Base-by-base conservation (phyloP, 2,329 filamentous ascomycete species). In the Stenocarpella maydis region DNA sequence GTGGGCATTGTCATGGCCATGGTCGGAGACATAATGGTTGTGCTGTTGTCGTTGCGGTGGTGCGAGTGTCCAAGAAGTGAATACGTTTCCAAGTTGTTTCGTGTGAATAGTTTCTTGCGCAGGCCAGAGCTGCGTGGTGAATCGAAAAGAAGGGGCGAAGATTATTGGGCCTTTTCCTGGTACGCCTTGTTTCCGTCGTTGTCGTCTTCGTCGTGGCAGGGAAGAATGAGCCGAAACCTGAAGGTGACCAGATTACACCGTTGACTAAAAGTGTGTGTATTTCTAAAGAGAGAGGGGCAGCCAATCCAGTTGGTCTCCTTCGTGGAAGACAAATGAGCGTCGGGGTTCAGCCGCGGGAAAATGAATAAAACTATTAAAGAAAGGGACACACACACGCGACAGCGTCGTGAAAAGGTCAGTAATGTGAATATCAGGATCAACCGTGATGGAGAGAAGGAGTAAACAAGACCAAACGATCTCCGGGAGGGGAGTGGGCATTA, bases 261-360 rank as follows among this genome's bases (percentile, higher is more conserved):
- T 76, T 73, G 73, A 78, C 72, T 72, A 72, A 76, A 76, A 71
- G 69, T 76, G 76, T 73, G 71, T 74, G 74, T 78, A 74, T 76
- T 72, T 76, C 72, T 68, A 71, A 84, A 87, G 87, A 80, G 83
- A 80, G 78, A 84, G 86, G 84, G 85, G 85, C 86, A 86, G 81
- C 85, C 85, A 85, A 86, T 81, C 84, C 84, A 85, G 84, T 86
- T 86, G 84, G 83, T 75, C 77, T 69, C 67, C 52, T 71, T 65
- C 79, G 77, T 66, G 55, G 41, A 78, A 74, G 74, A 80, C 76
- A 75, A 81, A 82, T 80, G 79, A 81, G 74, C 74, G 77, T 77
- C 80, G 77, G 74, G 75, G 77, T 78, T 78, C 77, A 82, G 79
- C 78, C 78, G 76, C 79, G 78, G 75, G 79, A 78, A 78, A 74